Evolutionary conservation across 495 filamentous ascomycete species (phyloP), one percentile per base, ranked within the genome.

Genomic region (Achaetomiella virescens): DNA sequence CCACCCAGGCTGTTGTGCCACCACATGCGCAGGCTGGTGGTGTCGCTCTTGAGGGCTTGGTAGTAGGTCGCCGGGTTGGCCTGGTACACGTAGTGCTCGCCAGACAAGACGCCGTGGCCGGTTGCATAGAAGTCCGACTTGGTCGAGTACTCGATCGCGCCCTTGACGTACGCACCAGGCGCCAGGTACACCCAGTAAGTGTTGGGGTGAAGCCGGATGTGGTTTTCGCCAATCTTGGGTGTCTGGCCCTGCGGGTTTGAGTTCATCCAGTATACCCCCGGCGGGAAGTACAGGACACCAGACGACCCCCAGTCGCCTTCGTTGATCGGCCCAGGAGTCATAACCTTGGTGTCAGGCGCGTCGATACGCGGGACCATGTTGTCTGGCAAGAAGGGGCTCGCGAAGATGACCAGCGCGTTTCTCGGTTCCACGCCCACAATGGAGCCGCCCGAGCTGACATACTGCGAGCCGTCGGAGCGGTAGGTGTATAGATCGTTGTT

Each of bases 31-130:
- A 44, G 10, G 5, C 41, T 44, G 6, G 20, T 44, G 41, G n/a
- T 21, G 41, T 44, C 41, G 41, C 41, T 44, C 20, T 44, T 44
- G 20, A 44, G 41, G 3, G 2, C 41, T 21, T 44, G 41, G 20
- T 44, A 44, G 20, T 44, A 6, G 20, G 41, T 44, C 20, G 41
- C 20, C 5, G 41, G 41, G 41, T 44, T 44, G 41, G 41, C 41
- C 41, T 44, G 41, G 41, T 44, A 44, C 41, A 44, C 41, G 41
- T 44, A 44, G 41, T 44, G 41, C 41, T 44, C 41, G 41, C 41
- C 41, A 6, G 41, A 44, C 20, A 44, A 14, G 9, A 44, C 41
- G 41, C 41, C 41, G 41, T 44, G 41, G 41, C 41, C 41, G 2
- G 41, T 44, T 4, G 41, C 41, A 12, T 44, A 44, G 41, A 44